Evolutionary conservation across 345 rosid species (phyloP).

Genomic region (Cochlearia excelsa): DNA sequence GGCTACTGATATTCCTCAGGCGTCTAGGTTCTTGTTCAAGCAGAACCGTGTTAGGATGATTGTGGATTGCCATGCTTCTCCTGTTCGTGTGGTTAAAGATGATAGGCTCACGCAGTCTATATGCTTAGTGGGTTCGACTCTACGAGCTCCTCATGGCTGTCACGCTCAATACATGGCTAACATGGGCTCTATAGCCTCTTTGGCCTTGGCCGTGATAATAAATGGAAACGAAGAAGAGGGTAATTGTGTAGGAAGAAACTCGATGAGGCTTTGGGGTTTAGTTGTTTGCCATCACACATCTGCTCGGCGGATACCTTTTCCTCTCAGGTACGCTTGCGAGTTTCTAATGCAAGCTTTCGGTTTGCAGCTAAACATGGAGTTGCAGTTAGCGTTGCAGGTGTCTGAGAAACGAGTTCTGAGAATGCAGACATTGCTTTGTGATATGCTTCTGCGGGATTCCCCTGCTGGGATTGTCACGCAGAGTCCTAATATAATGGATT

Average conservation of each 20-base stretch:
- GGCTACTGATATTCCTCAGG: slow-evolving; percentile 96
- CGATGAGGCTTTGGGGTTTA: slow-evolving; percentile 92
- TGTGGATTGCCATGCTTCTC: slow-evolving; percentile 75
- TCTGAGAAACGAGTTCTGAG: slow-evolving; percentile 85
- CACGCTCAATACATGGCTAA: slow-evolving; percentile 96
- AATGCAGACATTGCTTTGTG: slow-evolving; percentile 92
- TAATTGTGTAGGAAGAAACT: slow-evolving; percentile 49
- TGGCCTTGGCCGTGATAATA: slow-evolving; percentile 90
- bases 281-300: slow-evolving; percentile 99
- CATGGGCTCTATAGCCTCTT: slow-evolving; percentile 88
- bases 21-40: slow-evolving; percentile 88
- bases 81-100: slow-evolving; percentile 64
- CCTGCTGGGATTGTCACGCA: slow-evolving; percentile 93
- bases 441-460: slow-evolving; percentile 96
- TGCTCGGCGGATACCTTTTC: slow-evolving; percentile 81
- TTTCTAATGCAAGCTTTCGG: slow-evolving; percentile 98
- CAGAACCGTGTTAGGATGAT: slow-evolving; percentile 98
- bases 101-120: slow-evolving; percentile 77
- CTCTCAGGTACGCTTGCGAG: slow-evolving; percentile 95
- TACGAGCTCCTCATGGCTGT: slow-evolving; percentile 94
- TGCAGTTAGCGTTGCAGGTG: slow-evolving; percentile 85
- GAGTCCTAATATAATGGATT: slow-evolving; percentile 94
- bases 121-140: slow-evolving; percentile 96
- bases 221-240: slow-evolving; percentile 80
- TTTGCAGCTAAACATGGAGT: slow-evolving; percentile 93